Conservation (phyloP, 2,329 filamentous ascomycete genomes). For the Xylariaceae sp. region DNA sequence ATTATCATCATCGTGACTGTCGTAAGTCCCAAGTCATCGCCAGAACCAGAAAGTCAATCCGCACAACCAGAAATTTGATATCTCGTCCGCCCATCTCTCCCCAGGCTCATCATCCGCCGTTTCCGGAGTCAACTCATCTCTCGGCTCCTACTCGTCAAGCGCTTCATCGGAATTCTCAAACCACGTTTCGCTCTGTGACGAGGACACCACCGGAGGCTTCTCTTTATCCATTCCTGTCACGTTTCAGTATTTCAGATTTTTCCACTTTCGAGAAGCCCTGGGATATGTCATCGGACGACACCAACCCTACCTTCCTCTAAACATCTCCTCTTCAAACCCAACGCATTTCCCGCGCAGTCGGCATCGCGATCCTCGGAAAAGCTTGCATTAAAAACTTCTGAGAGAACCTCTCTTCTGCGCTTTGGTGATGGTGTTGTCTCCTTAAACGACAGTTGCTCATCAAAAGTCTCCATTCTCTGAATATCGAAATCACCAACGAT, state of each 20-base stretch:
- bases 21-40: background rate
- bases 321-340: slow-evolving; percentile 31
- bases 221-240: background rate
- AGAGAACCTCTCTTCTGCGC: slow-evolving; percentile 31
- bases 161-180: background rate
- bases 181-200: background rate
- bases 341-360: slow-evolving; percentile 15
- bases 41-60: background rate
- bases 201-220: background rate
- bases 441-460: slow-evolving; percentile 30
- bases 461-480: slow-evolving; percentile 50
- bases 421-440: slow-evolving; percentile 23
- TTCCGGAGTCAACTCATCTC: no score
- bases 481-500: slow-evolving; percentile 49
- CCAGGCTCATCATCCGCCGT: no score
- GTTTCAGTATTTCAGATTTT: background rate
- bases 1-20: background rate
- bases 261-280: background rate
- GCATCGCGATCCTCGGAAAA: slow-evolving; percentile 36
- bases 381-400: slow-evolving; percentile 37
- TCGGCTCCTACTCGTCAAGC: no score
- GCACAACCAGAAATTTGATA: background rate
- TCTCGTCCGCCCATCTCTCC: no score
- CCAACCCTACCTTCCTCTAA: slow-evolving; percentile 35
- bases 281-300: slow-evolving; percentile 28